phyloP scores from a whole-genome alignment of 306 rosid species.

The Medicago ruthenica region DNA sequence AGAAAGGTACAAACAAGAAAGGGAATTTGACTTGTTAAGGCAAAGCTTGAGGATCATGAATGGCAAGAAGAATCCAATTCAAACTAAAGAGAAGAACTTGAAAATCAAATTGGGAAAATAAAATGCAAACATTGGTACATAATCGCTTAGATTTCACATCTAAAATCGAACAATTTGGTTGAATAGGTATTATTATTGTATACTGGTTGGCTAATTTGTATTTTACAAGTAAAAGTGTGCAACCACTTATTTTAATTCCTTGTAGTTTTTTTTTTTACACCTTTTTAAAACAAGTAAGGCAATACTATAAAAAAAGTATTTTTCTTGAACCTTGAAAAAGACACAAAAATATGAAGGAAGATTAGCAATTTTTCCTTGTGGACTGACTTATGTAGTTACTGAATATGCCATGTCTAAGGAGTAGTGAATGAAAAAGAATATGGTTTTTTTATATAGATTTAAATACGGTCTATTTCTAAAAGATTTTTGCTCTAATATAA shows the following conservation, averaged over 20 bases:
- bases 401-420: constrained; percentile 16
- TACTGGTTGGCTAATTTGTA: constrained; percentile 39
- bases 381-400: constrained; percentile 10
- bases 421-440: constrained; percentile 32
- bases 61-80: constrained; percentile 57
- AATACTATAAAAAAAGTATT: constrained; percentile 27
- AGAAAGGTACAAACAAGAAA: constrained; percentile 63
- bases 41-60: constrained; percentile 87
- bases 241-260: constrained; percentile 20
- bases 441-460: constrained; percentile 34
- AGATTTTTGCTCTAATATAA: not conserved
- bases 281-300: constrained; percentile 36
- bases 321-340: constrained; percentile 23
- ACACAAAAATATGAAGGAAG: constrained; percentile 8
- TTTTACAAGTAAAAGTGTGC: constrained; percentile 6
- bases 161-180: constrained; percentile 19
- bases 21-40: constrained; percentile 84
- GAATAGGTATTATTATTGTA: constrained; percentile 22
- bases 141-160: constrained; percentile 1
- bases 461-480: constrained; percentile 25
- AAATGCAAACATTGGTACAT: constrained; percentile 13
- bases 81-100: constrained; percentile 48
- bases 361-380: constrained; percentile 24
- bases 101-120: constrained; percentile 48
- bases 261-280: not conserved